phyloP scores from a whole-genome alignment of 352 stramenopile species.

The Phytophthora podocarpi region DNA sequence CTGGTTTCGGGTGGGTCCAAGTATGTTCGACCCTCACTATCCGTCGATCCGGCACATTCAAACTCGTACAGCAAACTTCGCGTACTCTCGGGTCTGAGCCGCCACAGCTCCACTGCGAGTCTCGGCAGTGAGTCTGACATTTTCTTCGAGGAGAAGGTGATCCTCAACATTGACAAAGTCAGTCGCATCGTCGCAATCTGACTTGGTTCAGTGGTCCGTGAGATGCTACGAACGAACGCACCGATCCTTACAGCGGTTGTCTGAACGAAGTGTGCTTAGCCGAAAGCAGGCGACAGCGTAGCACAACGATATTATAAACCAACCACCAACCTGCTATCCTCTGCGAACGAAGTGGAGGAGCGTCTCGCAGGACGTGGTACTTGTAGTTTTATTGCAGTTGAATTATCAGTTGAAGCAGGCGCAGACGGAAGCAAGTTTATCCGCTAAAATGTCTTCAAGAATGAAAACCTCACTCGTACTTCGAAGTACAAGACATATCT shows the following conservation, averaged over 20 bases:
- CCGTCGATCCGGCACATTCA: conserved; percentile 18
- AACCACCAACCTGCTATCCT: neutral
- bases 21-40: conserved; percentile 18
- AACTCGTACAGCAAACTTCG: conserved; percentile 30
- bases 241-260: neutral
- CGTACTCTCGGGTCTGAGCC: conserved; percentile 22
- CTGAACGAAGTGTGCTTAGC: neutral
- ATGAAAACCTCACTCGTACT: neutral
- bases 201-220: too few species aligned
- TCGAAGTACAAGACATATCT: too few species aligned
- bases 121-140: conserved; percentile 9
- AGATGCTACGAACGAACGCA: neutral
- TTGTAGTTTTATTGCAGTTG: neutral
- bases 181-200: conserved; percentile 22
- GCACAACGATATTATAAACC: neutral
- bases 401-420: conserved; percentile 6
- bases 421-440: conserved; percentile 2
- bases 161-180: conserved; percentile 24
- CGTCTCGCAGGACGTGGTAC: neutral
- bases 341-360: conserved; percentile 11
- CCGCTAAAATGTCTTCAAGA: neutral
- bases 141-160: conserved; percentile 25
- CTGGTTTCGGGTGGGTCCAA: conserved; percentile 14
- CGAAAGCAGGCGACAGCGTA: conserved; percentile 14
- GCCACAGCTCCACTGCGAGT: conserved; percentile 28